A percentile compares a stretch with the other conserved stretches of the same genome.
phyloP scores from a whole-genome alignment of 129 eudicot genomes.

The Flaveria brownii region DNA sequence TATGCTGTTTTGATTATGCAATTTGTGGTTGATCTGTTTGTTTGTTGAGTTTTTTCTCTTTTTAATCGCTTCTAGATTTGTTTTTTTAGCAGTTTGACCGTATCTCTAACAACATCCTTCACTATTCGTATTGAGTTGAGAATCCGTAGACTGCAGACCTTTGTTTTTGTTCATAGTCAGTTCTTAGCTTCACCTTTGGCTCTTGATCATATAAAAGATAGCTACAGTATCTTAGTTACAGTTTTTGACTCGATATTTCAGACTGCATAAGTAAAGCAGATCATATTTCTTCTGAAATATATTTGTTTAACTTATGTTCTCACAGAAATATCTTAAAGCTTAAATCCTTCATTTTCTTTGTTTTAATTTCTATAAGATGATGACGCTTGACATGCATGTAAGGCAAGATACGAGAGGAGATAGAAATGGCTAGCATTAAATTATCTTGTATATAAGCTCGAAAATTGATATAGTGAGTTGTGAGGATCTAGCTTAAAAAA shows the following conservation, averaged over 20 bases:
- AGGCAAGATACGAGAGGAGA: neutral
- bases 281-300: neutral
- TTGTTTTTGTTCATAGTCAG: neutral
- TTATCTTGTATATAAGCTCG: neutral
- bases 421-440: neutral
- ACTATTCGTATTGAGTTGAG: neutral
- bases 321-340: neutral
- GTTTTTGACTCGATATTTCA: neutral
- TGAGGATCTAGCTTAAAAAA: neutral
- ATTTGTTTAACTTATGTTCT: neutral
- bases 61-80: neutral
- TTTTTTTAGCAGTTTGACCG: neutral
- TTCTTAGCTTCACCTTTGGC: neutral
- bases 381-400: neutral
- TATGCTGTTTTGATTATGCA: neutral
- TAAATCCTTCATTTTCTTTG: too few species aligned
- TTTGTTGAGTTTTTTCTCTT: neutral
- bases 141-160: too few species aligned
- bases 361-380: neutral
- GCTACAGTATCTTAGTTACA: neutral
- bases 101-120: neutral
- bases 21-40: neutral
- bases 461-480: neutral
- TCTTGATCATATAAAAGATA: neutral
- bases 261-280: neutral